phyloP scores from a whole-genome alignment of 148 eudicot genomes.

The Hydrangea macrophylla region DNA sequence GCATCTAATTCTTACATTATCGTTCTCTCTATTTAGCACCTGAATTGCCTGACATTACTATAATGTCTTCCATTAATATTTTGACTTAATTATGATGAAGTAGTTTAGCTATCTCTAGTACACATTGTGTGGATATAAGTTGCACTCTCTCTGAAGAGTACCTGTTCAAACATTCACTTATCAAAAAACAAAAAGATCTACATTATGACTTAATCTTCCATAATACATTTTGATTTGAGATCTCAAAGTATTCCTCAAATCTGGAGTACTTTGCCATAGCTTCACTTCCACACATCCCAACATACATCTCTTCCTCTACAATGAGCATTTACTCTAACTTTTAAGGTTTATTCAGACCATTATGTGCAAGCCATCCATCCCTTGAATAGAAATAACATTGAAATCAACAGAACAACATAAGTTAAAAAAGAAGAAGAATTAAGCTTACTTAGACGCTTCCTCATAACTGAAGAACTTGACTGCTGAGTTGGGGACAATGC shows the following conservation, averaged over 20 bases:
- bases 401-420: not conserved
- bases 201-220: too few species aligned
- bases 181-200: too few species aligned
- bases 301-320: not conserved
- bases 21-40: not conserved
- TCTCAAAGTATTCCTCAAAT: not conserved
- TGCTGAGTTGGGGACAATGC: conserved; percentile 92
- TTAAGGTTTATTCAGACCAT: not conserved
- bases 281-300: not conserved
- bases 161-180: too few species aligned
- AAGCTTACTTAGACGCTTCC: conserved; percentile 80
- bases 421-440: not conserved
- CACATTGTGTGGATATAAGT: too few species aligned
- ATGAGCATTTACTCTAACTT: not conserved
- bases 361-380: conserved; percentile 7
- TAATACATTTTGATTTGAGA: too few species aligned
- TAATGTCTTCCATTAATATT: not conserved
- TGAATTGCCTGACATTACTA: not conserved
- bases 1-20: not conserved
- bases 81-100: too few species aligned
- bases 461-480: conserved; percentile 94
- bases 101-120: too few species aligned
- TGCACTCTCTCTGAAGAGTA: too few species aligned
- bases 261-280: not conserved
- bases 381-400: not conserved